Conservation (phyloP, 169 alveolate species). For the Plasmodium falciparum region DNA sequence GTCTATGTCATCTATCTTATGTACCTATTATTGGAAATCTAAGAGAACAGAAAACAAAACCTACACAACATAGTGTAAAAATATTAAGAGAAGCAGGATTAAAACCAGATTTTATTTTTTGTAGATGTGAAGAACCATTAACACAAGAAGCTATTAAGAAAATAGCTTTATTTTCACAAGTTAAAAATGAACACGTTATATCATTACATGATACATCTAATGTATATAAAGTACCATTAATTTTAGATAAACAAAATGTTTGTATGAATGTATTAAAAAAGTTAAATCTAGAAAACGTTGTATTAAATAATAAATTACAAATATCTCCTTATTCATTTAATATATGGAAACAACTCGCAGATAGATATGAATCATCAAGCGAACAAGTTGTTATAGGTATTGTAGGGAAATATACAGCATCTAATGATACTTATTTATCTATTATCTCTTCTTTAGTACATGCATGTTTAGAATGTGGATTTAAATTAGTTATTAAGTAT, state of each 20-base stretch:
- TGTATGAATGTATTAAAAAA: constrained; percentile 74
- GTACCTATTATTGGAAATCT: constrained; percentile 89
- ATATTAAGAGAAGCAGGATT: constrained; percentile 88
- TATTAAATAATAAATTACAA: constrained; percentile 38
- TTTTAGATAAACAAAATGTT: constrained; percentile 87
- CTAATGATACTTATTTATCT: constrained; percentile 94
- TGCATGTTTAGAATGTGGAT: constrained; percentile 91
- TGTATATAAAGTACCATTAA: constrained; percentile 86
- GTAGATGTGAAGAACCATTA: constrained; percentile 89
- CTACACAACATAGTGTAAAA: constrained; percentile 95
- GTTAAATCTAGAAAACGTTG: constrained; percentile 59
- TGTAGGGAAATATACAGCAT: constrained; percentile 95
- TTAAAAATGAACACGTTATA: constrained; percentile 86
- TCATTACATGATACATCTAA: constrained; percentile 74
- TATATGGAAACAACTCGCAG: constrained; percentile 81
- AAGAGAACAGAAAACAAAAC: constrained; percentile 95
- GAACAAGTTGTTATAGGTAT: constrained; percentile 89
- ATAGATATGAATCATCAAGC: constrained; percentile 61
- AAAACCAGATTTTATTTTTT: constrained; percentile 89
- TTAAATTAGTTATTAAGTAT: constrained; percentile 82
- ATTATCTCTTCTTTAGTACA: constrained; percentile 94
- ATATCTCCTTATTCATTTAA: constrained; percentile 75
- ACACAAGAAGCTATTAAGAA: constrained; percentile 84
- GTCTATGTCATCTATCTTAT: constrained; percentile 90
- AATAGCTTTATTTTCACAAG: constrained; percentile 89